Base-by-base conservation (phyloP, 2,329 filamentous ascomycete species). In the Sporothrix luriei region DNA sequence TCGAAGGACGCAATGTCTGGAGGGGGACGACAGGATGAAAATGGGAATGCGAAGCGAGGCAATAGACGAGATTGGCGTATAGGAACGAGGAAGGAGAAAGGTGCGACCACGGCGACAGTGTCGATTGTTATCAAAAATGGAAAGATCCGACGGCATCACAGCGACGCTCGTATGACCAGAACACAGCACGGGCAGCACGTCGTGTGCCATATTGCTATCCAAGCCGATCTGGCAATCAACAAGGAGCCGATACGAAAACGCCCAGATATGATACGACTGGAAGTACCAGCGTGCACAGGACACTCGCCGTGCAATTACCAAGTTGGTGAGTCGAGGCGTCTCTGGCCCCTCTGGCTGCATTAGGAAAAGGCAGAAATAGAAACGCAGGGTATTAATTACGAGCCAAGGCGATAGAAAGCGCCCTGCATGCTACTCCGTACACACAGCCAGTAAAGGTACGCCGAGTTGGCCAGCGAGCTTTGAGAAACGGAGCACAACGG, bases 331-430 rank as follows among this genome's bases (percentile, higher is more conserved):
- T n/a, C n/a, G n/a, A n/a, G n/a, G n/a, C n/a, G n/a, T n/a, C n/a
- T n/a, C n/a, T n/a, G n/a, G n/a, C n/a, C n/a, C n/a, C n/a, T n/a
- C n/a, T 54, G 48, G 64, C 33, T 66, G 64, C 49, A 40, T 43
- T n/a, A 46, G 49, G 64, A 54, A 57, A 57, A 51, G 59, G 51
- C 66, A 68, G 43, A 57, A 68, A 68, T 68, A 68, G 66, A 68
- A 68, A 68, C 66, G 10, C 43, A 49, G 43, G 59, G 66, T 49
- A 26, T 46, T 57, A 67, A 40, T 5, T 16, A 14, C 66, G 52
- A 59, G 66, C 38, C 38, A 68, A 26, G 52, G 16, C 29, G 33
- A 40, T 21, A 21, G 16, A 59, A 59, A 52, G 38, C 46, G 46
- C 29, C 33, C 24, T 66, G 29, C 26, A 66, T 51, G 64, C 49